Conservation (phyloP, 1,284 basidiomycete species). For the Sporisorium reilianum region DNA sequence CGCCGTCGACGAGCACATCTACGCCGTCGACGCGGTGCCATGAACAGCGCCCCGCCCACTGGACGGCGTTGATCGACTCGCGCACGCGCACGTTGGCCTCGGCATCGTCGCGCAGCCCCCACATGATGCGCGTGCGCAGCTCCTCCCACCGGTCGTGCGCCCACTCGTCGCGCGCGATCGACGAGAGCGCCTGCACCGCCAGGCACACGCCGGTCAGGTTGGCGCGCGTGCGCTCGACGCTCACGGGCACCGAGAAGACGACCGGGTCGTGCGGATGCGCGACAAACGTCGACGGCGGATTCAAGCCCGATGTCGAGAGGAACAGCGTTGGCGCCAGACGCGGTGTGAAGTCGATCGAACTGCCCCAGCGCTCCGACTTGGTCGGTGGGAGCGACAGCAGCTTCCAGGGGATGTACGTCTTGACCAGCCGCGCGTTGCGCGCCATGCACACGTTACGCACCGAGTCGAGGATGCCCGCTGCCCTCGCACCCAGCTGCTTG, state of each 20-base stretch:
- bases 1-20: conserved; percentile 82
- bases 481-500: conserved; percentile 30
- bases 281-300: conserved; percentile 49
- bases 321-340: conserved; percentile 41
- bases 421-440: conserved; percentile 44
- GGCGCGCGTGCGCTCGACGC: conserved; percentile 54
- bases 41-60: conserved; percentile 87
- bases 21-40: conserved; percentile 72
- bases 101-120: conserved; percentile 49
- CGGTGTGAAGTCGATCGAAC: conserved; percentile 32
- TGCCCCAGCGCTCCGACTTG: conserved; percentile 28
- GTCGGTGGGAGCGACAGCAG: conserved; percentile 39
- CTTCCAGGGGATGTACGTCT: conserved; percentile 50
- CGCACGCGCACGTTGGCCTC: conserved; percentile 37
- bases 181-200: conserved; percentile 64
- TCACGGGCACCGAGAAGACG: conserved; percentile 26
- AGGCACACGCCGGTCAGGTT: conserved; percentile 56
- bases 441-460: conserved; percentile 44
- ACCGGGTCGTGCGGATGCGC: conserved; percentile 51
- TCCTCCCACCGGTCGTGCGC: conserved; percentile 53
- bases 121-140: conserved; percentile 59
- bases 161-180: conserved; percentile 61
- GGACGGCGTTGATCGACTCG: conserved; percentile 28
- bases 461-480: conserved; percentile 52
- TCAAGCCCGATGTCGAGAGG: conserved; percentile 42